Conservation (phyloP, 768 basidiomycete species). For the Russula sp. region DNA sequence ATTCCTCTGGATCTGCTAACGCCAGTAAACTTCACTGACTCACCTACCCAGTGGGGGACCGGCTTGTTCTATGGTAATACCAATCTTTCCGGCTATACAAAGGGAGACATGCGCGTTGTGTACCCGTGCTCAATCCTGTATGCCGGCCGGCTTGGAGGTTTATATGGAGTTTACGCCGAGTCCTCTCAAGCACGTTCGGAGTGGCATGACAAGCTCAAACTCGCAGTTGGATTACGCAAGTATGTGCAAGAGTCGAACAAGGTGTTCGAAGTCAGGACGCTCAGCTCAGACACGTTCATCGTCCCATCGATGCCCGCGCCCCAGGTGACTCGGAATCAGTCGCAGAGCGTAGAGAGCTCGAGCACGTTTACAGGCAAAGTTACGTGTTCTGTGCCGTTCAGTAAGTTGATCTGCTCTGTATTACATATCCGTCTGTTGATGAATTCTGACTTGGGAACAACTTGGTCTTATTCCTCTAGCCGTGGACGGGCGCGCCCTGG, state of each 20-base stretch:
- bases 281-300: slow-evolving; percentile 84
- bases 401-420: slow-evolving; percentile 31
- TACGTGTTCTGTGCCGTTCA: slow-evolving; percentile 92
- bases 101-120: slow-evolving; percentile 68
- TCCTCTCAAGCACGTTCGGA: slow-evolving; percentile 64
- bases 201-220: slow-evolving; percentile 86
- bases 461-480: no score
- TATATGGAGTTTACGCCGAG: slow-evolving; percentile 85
- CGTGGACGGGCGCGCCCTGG: no score
- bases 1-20: slow-evolving; percentile 89
- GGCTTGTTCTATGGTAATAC: no score
- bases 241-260: slow-evolving; percentile 91
- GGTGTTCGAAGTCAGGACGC: slow-evolving; percentile 85
- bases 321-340: slow-evolving; percentile 42
- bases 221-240: slow-evolving; percentile 77
- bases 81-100: no score
- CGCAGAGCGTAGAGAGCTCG: slow-evolving; percentile 61
- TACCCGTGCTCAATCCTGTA: slow-evolving; percentile 88
- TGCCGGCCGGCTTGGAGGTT: slow-evolving; percentile 79
- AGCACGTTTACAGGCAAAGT: slow-evolving; percentile 70
- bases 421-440: slow-evolving; percentile 15
- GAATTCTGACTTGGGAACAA: no score
- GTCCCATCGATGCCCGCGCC: slow-evolving; percentile 53
- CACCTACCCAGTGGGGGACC: slow-evolving; percentile 66
- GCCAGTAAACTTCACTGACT: slow-evolving; percentile 75